phyloP scores from a whole-genome alignment of 129 eudicot genomes.

The Flaveria sonorensis region DNA sequence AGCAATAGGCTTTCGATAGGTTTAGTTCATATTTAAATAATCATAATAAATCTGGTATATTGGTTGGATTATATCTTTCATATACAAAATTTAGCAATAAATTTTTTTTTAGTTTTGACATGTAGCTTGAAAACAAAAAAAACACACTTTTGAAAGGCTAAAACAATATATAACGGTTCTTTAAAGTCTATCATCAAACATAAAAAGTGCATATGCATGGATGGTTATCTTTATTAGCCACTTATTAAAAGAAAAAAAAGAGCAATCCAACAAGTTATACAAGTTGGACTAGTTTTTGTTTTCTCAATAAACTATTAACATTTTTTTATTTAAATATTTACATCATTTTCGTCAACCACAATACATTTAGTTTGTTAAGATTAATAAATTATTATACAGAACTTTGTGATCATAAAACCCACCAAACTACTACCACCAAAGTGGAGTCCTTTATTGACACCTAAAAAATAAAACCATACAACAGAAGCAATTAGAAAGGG shows the following conservation, averaged over 20 bases:
- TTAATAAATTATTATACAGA: background rate
- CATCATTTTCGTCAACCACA: background rate
- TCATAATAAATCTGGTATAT: too few species aligned
- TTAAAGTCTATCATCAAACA: background rate
- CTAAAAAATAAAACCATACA: constrained; percentile 1
- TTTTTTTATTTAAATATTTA: background rate
- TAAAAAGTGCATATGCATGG: background rate
- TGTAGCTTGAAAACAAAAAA: background rate
- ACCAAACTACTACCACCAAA: constrained; percentile 14
- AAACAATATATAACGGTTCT: too few species aligned
- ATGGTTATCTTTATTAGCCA: background rate
- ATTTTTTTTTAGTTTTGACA: background rate
- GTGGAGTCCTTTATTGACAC: constrained; percentile 32
- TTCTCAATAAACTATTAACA: background rate
- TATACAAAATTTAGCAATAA: background rate
- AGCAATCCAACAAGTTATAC: background rate
- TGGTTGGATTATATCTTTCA: too few species aligned
- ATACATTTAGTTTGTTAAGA: background rate
- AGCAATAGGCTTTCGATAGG: too few species aligned
- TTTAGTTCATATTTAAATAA: too few species aligned
- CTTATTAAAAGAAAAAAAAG: background rate
- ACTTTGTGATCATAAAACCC: constrained; percentile 15
- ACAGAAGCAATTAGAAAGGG: constrained; percentile 18
- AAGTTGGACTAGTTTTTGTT: background rate
- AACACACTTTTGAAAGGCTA: background rate